Conservation (phyloP, 2,329 filamentous ascomycete genomes). For the Raffaelea deltoideospora region DNA sequence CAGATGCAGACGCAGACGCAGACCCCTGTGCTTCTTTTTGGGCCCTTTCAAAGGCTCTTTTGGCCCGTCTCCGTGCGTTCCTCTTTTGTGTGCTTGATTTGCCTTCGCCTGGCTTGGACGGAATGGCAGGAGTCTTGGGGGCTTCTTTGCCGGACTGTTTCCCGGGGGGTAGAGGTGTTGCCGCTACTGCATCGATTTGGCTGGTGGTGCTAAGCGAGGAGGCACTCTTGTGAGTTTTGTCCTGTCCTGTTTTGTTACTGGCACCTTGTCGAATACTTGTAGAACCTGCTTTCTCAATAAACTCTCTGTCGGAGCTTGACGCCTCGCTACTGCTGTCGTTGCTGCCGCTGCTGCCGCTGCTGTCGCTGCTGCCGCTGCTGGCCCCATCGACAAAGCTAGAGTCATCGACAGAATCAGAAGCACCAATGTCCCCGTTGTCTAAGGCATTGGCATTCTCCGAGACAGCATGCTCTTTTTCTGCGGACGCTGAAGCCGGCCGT, state of each 20-base stretch:
- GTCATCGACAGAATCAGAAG: too few relatives aligned
- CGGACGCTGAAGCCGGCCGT: too few relatives aligned
- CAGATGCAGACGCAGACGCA: too few relatives aligned
- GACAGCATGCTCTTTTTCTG: too few relatives aligned
- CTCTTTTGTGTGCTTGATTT: conserved; percentile 31
- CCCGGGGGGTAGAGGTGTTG: too few relatives aligned
- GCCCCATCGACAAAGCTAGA: too few relatives aligned
- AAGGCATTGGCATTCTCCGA: too few relatives aligned
- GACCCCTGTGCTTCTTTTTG: neutral
- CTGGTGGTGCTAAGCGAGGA: too few relatives aligned
- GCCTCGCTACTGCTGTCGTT: conserved; percentile 2
- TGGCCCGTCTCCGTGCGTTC: conserved; percentile 32
- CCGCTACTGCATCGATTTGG: too few relatives aligned
- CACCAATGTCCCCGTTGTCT: too few relatives aligned
- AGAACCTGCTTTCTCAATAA: conserved; percentile 9
- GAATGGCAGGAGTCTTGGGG: neutral
- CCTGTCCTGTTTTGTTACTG: neutral
- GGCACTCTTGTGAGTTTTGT: too few relatives aligned
- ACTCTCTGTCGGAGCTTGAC: conserved; percentile 4
- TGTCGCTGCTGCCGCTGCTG: neutral
- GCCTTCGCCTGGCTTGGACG: conserved; percentile 4
- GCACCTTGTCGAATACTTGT: too few relatives aligned
- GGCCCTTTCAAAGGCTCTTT: conserved; percentile 11
- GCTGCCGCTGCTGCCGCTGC: conserved; percentile 1
- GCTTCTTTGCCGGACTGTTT: neutral